Evolutionary conservation across 371 early-diverging fungal species (phyloP).

Genomic region (Syncephalastrum contaminatum): DNA sequence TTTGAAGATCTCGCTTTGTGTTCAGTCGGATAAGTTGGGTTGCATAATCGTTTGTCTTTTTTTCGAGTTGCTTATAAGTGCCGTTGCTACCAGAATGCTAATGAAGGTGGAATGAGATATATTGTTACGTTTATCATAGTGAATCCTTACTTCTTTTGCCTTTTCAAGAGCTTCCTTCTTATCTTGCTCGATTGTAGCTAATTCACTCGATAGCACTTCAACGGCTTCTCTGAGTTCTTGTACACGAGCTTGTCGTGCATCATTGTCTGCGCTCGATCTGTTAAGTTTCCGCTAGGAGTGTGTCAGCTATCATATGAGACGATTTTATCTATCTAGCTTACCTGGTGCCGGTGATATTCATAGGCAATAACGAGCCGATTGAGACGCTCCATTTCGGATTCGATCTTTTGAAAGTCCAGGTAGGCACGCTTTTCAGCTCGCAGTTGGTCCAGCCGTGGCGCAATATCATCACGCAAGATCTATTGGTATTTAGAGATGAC

Average conservation of each 20-base stretch:
- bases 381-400: slow-evolving; percentile 83
- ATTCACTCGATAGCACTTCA: slow-evolving; percentile 44
- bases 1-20: slow-evolving; percentile 78
- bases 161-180: slow-evolving; percentile 39
- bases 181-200: slow-evolving; percentile 47
- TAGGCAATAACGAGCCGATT: slow-evolving; percentile 79
- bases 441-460: slow-evolving; percentile 91
- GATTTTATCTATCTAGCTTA: slow-evolving; percentile 1
- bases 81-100: slow-evolving; percentile 64
- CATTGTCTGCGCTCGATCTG: slow-evolving; percentile 39
- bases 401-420: slow-evolving; percentile 91
- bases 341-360: slow-evolving; percentile 72
- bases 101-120: background rate
- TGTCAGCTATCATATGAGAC: background rate
- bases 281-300: slow-evolving; percentile 30
- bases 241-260: slow-evolving; percentile 28
- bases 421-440: slow-evolving; percentile 87
- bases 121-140: background rate
- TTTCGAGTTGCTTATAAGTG: slow-evolving; percentile 66
- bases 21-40: slow-evolving; percentile 77
- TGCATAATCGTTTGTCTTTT: slow-evolving; percentile 65
- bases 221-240: slow-evolving; percentile 23
- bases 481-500: slow-evolving; percentile 17
- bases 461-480: slow-evolving; percentile 87
- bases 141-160: slow-evolving; percentile 29